Percentiles rank a stretch among this genome's conserved stretches.
These are phyloP conservation scores for Leishmania martiniquensis DNA, from an alignment of 208 protist genomes.

Conservation along the genomic window DNA sequence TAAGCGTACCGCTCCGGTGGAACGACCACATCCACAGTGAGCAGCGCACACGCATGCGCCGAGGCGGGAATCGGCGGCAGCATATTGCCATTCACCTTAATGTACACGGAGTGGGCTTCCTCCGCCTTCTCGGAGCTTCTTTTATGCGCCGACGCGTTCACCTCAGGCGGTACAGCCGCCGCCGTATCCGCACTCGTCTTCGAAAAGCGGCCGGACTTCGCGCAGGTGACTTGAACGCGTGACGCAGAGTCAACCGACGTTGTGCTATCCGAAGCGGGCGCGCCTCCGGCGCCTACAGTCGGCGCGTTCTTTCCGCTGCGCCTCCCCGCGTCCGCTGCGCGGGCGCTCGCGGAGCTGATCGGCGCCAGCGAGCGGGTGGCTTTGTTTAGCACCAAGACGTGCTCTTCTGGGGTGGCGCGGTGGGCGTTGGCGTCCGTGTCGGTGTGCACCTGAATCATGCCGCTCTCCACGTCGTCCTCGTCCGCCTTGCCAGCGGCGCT, in stretches of 20 bases:
- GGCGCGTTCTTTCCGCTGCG: background rate
- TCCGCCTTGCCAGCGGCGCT: background rate
- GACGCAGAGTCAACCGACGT: slow-evolving; percentile 7
- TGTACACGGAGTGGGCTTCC: slow-evolving; percentile 15
- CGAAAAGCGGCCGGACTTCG: background rate
- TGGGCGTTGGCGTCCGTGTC: slow-evolving; percentile 26
- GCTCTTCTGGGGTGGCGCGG: slow-evolving; percentile 10
- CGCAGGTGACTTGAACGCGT: slow-evolving; percentile 31
- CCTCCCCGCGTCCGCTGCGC: background rate
- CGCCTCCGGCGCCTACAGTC: background rate
- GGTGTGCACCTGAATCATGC: slow-evolving; percentile 33
- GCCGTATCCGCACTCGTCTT: background rate
- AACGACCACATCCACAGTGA: slow-evolving; percentile 74
- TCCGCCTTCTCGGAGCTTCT: background rate
- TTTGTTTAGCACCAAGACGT: slow-evolving; percentile 32
- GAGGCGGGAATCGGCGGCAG: slow-evolving; percentile 51
- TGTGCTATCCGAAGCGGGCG: background rate
- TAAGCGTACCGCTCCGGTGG: slow-evolving; percentile 66
- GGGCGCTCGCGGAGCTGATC: background rate
- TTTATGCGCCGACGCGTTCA: background rate
- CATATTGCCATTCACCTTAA: slow-evolving; percentile 41
- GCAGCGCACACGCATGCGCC: slow-evolving; percentile 58
- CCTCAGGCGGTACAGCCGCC: background rate
- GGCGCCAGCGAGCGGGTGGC: slow-evolving; percentile 18
- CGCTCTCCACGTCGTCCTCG: slow-evolving; percentile 25